Evolutionary conservation across 179 eudicot species (phyloP).

Genomic region (Patellifolia procumbens): DNA sequence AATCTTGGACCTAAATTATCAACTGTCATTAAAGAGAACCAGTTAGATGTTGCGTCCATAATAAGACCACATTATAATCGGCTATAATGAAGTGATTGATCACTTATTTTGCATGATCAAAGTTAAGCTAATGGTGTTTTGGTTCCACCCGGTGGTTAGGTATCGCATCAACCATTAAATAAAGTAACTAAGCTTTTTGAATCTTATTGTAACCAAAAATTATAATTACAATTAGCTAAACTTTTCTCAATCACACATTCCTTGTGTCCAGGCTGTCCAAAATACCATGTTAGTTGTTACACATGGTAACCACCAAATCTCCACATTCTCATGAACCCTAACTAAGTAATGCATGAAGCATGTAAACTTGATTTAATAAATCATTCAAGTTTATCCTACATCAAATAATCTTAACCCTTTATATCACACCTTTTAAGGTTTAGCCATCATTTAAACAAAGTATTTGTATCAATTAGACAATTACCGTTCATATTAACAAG

Average conservation of each 20-base stretch:
- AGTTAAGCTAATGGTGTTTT: conserved; percentile 10
- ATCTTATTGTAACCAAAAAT: background rate
- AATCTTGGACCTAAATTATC: conserved; percentile 24
- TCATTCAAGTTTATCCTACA: background rate
- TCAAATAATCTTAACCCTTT: background rate
- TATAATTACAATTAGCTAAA: conserved; percentile 10
- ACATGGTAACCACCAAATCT: conserved; percentile 48
- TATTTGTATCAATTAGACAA: too few relatives aligned
- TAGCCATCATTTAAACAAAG: background rate
- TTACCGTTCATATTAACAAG: background rate
- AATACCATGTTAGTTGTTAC: conserved; percentile 42
- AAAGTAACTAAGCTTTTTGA: conserved; percentile 14
- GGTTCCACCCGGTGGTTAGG: conserved; percentile 17
- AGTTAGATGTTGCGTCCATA: conserved; percentile 23
- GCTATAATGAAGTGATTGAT: conserved; percentile 15
- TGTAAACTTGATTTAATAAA: background rate
- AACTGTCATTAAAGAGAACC: conserved; percentile 16
- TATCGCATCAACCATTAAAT: conserved; percentile 23
- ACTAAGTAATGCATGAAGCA: conserved; percentile 20
- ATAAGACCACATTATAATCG: conserved; percentile 25
- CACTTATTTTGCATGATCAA: conserved; percentile 18
- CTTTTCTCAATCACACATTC: conserved; percentile 29
- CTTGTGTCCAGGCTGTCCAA: conserved; percentile 32
- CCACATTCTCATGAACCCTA: conserved; percentile 32
- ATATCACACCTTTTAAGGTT: background rate